Conservation (phyloP, 768 basidiomycete species). For the Boletus tomentosulus region DNA sequence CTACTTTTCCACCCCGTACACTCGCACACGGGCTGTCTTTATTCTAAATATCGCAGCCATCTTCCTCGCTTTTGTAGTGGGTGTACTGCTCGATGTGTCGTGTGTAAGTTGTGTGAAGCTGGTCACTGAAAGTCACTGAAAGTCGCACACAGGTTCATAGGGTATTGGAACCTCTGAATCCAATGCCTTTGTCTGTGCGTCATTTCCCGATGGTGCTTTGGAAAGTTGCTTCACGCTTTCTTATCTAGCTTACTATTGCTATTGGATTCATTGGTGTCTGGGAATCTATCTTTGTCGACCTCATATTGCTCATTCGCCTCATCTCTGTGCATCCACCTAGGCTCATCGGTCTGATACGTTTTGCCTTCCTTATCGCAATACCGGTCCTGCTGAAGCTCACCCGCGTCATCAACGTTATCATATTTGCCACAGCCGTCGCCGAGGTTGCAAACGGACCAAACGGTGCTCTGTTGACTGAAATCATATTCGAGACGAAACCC, state of each 20-base stretch:
- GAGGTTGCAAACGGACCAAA: slow-evolving; percentile 10
- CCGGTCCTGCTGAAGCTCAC: slow-evolving; percentile 23
- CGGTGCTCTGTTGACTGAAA: background rate
- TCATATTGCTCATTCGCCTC: slow-evolving; percentile 23
- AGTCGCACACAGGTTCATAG: slow-evolving; percentile 16
- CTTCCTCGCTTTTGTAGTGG: slow-evolving; percentile 10
- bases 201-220: background rate
- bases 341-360: slow-evolving; percentile 1
- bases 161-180: slow-evolving; percentile 19
- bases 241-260: slow-evolving; percentile 11
- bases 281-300: slow-evolving; percentile 24
- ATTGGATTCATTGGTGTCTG: slow-evolving; percentile 21
- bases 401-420: slow-evolving; percentile 18
- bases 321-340: slow-evolving; percentile 19
- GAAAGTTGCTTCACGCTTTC: background rate
- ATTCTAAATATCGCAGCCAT: slow-evolving; percentile 15
- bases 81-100: slow-evolving; percentile 9
- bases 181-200: slow-evolving; percentile 8
- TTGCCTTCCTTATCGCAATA: slow-evolving; percentile 7
- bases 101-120: slow-evolving; percentile 2
- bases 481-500: slow-evolving; percentile 12
- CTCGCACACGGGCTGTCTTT: slow-evolving; percentile 18
- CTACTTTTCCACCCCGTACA: slow-evolving; percentile 14
- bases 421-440: slow-evolving; percentile 17
- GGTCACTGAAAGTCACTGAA: background rate